Evolutionary conservation across 306 rosid genomes (phyloP).

Genomic region (Heteromeles arbutifolia): DNA sequence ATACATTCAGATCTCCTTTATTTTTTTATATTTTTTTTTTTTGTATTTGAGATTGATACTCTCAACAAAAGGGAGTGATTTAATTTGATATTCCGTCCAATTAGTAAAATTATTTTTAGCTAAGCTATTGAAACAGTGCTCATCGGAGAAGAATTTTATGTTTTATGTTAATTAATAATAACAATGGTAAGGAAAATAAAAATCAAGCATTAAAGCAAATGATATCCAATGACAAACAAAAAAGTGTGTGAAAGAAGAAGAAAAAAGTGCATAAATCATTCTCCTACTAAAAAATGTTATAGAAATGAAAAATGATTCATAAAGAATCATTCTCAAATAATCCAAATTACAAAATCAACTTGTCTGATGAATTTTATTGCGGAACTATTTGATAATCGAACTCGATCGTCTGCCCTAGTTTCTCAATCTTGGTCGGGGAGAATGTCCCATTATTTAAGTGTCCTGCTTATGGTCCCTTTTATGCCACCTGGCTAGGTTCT

Average conservation of each 20-base stretch:
- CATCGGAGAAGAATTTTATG: neutral
- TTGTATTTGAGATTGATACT: too few species aligned
- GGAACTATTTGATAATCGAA: neutral
- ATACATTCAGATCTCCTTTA: too few species aligned
- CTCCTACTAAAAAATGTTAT: neutral
- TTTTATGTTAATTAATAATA: too few species aligned
- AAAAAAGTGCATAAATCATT: too few species aligned
- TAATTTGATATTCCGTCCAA: neutral
- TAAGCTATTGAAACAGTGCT: neutral
- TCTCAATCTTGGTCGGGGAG: neutral
- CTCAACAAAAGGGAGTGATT: too few species aligned
- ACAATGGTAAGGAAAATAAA: too few species aligned
- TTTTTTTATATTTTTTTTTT: too few species aligned
- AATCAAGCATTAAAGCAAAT: neutral
- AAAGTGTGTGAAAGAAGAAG: too few species aligned
- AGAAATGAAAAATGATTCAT: neutral
- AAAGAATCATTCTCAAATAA: neutral
- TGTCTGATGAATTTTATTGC: neutral
- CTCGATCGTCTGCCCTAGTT: neutral
- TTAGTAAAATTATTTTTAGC: neutral
- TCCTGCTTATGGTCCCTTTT: neutral
- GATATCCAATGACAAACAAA: too few species aligned
- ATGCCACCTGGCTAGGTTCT: neutral
- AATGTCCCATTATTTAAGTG: constrained; percentile 1
- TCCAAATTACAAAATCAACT: neutral